A percentile compares a stretch with the other conserved stretches of the same genome.
phyloP scores from a whole-genome alignment of 2,329 filamentous ascomycete genomes.

The Paraphoma sp. region DNA sequence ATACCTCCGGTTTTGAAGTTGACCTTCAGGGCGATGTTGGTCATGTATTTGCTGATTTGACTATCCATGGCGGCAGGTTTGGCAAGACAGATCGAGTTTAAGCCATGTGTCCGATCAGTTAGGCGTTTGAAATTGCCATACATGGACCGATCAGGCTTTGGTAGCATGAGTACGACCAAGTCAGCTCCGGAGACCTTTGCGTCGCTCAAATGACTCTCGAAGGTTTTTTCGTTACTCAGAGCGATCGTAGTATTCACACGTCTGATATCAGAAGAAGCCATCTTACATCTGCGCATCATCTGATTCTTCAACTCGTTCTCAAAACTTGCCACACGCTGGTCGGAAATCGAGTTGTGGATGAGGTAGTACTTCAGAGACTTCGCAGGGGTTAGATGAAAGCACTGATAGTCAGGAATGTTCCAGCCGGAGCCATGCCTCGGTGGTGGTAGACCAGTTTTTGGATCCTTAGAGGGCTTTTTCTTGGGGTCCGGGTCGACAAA shows the following conservation, averaged over 20 bases:
- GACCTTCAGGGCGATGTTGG: slow-evolving; percentile 25
- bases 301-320: neutral
- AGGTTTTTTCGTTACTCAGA: neutral
- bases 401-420: too few relatives aligned
- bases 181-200: neutral
- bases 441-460: too few relatives aligned
- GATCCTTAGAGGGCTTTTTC: too few relatives aligned
- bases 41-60: slow-evolving; percentile 7
- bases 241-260: neutral
- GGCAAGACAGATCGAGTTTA: neutral
- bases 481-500: too few relatives aligned
- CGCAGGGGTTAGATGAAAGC: too few relatives aligned
- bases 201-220: neutral
- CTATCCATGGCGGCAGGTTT: neutral
- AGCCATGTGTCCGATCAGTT: neutral
- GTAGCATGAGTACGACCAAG: neutral
- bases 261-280: neutral
- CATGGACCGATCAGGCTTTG: neutral
- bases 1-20: slow-evolving; percentile 27
- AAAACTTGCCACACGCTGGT: too few relatives aligned
- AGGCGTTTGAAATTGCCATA: neutral
- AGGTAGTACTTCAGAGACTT: too few relatives aligned
- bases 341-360: too few relatives aligned
- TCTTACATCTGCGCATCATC: neutral
- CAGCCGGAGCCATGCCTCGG: too few relatives aligned